Base-by-base conservation (phyloP, 192 early-diverging fungal genomes). In the Haplosporangium gracile region DNA sequence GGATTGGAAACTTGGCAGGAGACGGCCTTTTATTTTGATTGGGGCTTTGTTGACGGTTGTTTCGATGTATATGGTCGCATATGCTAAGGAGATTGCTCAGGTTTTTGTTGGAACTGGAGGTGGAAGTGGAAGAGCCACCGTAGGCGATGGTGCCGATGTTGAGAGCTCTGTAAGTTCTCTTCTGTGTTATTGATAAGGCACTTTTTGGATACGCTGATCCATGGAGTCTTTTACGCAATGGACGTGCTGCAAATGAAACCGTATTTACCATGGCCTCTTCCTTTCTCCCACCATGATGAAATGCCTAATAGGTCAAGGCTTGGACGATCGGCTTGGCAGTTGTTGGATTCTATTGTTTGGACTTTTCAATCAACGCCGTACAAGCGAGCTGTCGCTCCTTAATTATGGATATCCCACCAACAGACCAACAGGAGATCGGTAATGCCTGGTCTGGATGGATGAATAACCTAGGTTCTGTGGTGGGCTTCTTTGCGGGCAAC, bases 301-400 rank as follows among this genome's bases (percentile, higher is more conserved):
- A 32, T 53, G 47, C 34, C 7, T 45, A 18, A 55, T 79, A 83
- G 82, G 47, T 73, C 29, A 87, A 90, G 79, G 82, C 73, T 80
- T 78, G 89, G 72, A 90, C 94, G 2, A 93, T 96, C 47, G 83
- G 90, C 43, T 87, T 95, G 38, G 97, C 97, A 29, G 96, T 99
- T 6, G 20, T 91, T 11, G 93, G 93, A 15, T 98, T 99, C 80
- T 99, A 97, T 78, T 87, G 93, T n/a, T 83, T 99, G 29, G 98
- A 99, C 88, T 98, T 99, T 89, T 93, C 96, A 0, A 91, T 99
- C 76, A 99, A 99, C 85, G 94, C 94, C 11, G 94, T 98, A 13
- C 95, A 96, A 81, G 96, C 97, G 9, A 90, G 92, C 38, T 93
- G 93, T 75, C 94, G 98, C 13, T 95, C 96, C 20, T 88, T 99